Evolutionary conservation across 1,139 yeast species (phyloP), one percentile per base, ranked within the genome.

Genomic region (Yamadazyma diospyri): DNA sequence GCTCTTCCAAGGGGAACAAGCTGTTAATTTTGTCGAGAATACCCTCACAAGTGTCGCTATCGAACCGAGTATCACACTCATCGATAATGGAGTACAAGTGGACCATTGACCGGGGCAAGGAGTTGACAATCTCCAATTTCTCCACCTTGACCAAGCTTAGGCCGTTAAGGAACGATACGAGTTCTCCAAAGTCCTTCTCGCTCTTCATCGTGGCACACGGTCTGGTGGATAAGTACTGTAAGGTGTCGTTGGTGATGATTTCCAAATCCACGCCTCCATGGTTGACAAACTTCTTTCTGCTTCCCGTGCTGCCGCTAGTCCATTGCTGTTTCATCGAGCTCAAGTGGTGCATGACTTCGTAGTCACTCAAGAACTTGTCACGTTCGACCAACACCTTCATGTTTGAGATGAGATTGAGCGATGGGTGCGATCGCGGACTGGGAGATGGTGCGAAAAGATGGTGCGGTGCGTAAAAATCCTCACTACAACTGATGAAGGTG

Each of bases 61-160:
- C 59, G 48, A 87, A 81, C 43, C 97, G 67, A 44, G 76, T 80
- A 46, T 89, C 97, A 55, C 96, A 89, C 55, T 92, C 97, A 51
- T 92, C 98, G 3, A 92, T 79, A 26, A 89, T 64, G 0, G 92
- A 70, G 55, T 78, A 87, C 36, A 92, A 67, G 25, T 77, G 81
- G 4, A 88, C 96, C 68, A 86, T 61, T 2, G 88, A 76, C 30
- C 81, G 64, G 1, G 97, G 97, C 25, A 88, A 70, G 4, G 78
- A 66, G 56, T 92, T 89, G 38, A 88, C 72, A 23, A 92, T 76
- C 57, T 89, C 97, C 25, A 92, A 63, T 48, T 82, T 79, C 52
- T 92, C 98, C 14, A 85, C 81, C 55, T 86, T 84, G 57, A 84
- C 88, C 41, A 92, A 64, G 21, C 72, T 72, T 43, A 70, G 77